A percentile compares a stretch with the other conserved stretches of the same genome.
phyloP scores from a whole-genome alignment of 176 grass and related monocot genomes.

The Zoysia japonica region DNA sequence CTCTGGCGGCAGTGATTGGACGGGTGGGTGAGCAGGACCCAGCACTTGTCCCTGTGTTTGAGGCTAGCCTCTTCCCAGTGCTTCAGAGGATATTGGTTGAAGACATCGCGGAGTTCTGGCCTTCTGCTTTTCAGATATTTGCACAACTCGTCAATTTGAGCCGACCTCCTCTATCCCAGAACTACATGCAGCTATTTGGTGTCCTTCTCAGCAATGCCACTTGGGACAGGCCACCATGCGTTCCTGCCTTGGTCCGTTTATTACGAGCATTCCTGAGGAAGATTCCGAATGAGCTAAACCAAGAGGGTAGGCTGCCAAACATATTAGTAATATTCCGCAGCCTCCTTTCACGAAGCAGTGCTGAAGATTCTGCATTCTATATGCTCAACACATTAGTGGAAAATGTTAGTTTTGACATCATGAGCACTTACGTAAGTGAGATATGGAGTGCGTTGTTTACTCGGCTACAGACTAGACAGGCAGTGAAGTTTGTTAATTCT shows the following conservation, averaged over 20 bases:
- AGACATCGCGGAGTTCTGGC: constrained; percentile 96
- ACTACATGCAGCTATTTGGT: constrained; percentile 88
- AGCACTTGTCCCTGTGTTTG: constrained; percentile 63
- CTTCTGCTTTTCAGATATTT: constrained; percentile 95
- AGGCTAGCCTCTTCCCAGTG: constrained; percentile 78
- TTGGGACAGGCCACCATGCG: constrained; percentile 80
- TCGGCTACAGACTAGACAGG: constrained; percentile 64
- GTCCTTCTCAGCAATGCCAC: constrained; percentile 78
- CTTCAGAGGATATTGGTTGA: constrained; percentile 92
- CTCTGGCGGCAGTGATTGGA: constrained; percentile 80
- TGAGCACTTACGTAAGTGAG: constrained; percentile 64
- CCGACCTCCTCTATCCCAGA: constrained; percentile 73
- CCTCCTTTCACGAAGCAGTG: constrained; percentile 58
- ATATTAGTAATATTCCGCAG: constrained; percentile 68
- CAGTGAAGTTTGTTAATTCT: constrained; percentile 83
- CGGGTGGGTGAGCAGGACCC: constrained; percentile 70
- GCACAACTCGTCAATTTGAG: constrained; percentile 83
- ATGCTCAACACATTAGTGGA: constrained; percentile 92
- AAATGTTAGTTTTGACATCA: constrained; percentile 76
- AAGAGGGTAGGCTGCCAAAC: constrained; percentile 72
- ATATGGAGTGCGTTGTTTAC: constrained; percentile 81
- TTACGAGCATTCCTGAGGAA: constrained; percentile 85
- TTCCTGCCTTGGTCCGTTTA: constrained; percentile 83
- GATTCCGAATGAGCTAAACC: constrained; percentile 93
- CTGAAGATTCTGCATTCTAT: constrained; percentile 89